Evolutionary conservation across 148 eudicot genomes (phyloP).

Genomic region (Silene conica): DNA sequence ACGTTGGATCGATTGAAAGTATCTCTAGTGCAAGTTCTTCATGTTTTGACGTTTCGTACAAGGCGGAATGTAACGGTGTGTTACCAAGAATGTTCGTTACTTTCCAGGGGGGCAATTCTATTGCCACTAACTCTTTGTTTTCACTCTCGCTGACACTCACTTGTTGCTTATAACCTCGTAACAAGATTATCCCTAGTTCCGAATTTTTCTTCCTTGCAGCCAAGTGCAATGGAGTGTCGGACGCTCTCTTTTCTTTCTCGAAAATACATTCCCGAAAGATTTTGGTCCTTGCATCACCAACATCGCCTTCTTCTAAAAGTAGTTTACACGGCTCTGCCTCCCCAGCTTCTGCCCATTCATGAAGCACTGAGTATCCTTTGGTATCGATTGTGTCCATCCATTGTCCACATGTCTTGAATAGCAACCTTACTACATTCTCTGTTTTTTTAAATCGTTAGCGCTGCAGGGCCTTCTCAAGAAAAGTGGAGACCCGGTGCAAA

Average conservation of each 20-base stretch:
- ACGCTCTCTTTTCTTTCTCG: too few relatives aligned
- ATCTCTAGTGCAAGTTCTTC: neutral
- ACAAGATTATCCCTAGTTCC: neutral
- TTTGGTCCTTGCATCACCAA: neutral
- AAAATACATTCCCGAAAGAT: neutral
- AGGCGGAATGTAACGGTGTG: too few relatives aligned
- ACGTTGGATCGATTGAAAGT: neutral
- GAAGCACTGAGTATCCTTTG: neutral
- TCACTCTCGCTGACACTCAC: neutral
- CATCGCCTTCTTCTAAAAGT: neutral
- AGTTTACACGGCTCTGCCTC: neutral
- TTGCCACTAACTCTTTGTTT: neutral
- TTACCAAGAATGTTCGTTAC: neutral
- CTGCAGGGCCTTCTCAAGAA: too few relatives aligned
- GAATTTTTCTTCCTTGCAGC: neutral
- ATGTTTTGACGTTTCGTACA: too few relatives aligned
- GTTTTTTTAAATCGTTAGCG: neutral
- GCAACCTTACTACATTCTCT: neutral
- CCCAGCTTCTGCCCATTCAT: slow-evolving; percentile 5
- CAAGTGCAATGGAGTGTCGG: slow-evolving; percentile 7
- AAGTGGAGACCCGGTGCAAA: too few relatives aligned
- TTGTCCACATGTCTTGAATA: neutral
- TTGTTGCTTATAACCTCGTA: neutral
- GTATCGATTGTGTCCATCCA: neutral
- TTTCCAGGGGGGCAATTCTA: neutral